Percentiles rank a stretch among this genome's conserved stretches.
phyloP scores from a whole-genome alignment of 352 stramenopile species.

The Aphanomyces cochlioides region DNA sequence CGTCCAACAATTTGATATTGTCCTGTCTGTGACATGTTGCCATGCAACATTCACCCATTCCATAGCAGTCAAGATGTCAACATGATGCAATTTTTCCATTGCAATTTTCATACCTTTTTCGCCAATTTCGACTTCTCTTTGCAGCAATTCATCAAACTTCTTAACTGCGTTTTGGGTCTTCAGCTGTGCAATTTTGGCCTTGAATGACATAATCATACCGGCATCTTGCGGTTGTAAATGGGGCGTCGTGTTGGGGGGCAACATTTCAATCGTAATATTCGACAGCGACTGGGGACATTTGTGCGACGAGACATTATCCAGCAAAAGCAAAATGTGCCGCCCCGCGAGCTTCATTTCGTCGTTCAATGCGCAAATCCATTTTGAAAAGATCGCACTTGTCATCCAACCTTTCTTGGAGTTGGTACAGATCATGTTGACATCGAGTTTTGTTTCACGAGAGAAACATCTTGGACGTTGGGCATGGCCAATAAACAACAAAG shows the following conservation, averaged over 20 bases:
- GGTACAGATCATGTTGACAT: background rate
- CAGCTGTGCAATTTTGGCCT: background rate
- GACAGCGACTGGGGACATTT: background rate
- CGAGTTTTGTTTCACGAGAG: background rate
- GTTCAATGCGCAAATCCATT: background rate
- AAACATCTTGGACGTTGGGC: conserved; percentile 5
- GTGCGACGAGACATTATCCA: conserved; percentile 14
- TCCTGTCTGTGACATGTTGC: background rate
- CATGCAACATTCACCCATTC: background rate
- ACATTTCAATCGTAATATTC: background rate
- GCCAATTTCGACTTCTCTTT: background rate
- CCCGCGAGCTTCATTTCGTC: background rate
- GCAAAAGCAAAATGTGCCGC: background rate
- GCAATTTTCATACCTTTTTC: background rate
- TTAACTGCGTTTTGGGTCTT: background rate
- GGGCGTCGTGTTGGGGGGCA: background rate
- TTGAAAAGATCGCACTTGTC: background rate
- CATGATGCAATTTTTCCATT: background rate
- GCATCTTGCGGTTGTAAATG: conserved; percentile 2
- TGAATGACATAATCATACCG: background rate
- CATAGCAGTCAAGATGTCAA: background rate
- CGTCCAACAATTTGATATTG: background rate
- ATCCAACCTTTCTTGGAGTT: conserved; percentile 11
- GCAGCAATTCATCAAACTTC: background rate
- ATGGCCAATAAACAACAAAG: background rate